These are phyloP conservation scores for Brassica napus DNA, from an alignment of 345 rosid species.

Conservation along the genomic window Da-Ae NC_063436.1:13860501-13861000, in stretches of 20 bases:
- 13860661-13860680: constrained; percentile 2
- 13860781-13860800: not conserved
- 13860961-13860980: too few species aligned
- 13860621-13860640: constrained; percentile 37
- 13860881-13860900: too few species aligned
- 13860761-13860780: not conserved
- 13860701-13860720: constrained; percentile 11
- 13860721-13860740: not conserved
- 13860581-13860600: constrained; percentile 42
- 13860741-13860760: not conserved
- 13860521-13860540: not conserved
- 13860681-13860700: constrained; percentile 29
- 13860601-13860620: not conserved
- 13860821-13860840: too few species aligned
- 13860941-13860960: too few species aligned
- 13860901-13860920: too few species aligned
- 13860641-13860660: constrained; percentile 25
- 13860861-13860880: too few species aligned
- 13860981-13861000: too few species aligned
- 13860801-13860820: not conserved
- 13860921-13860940: too few species aligned
- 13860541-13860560: constrained; percentile 2
- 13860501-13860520: constrained; percentile 33
- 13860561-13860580: constrained; percentile 33
- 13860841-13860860: too few species aligned